A percentile compares a stretch with the other conserved stretches of the same genome.
phyloP scores from a whole-genome alignment of 1,284 basidiomycete genomes.

The Puccinia horiana region DNA sequence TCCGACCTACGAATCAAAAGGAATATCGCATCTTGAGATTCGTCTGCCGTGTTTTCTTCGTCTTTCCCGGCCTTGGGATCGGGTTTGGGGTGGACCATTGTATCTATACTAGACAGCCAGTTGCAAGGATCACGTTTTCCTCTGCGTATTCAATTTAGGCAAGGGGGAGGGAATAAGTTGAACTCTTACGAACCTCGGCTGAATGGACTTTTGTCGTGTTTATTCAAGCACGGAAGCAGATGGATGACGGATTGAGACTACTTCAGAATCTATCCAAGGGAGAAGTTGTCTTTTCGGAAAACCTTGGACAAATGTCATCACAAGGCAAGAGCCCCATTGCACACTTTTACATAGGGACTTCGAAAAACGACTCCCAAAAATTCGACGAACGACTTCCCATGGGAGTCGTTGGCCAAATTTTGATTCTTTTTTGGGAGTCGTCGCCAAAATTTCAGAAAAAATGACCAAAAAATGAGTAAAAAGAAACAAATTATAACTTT shows the following conservation, averaged over 20 bases:
- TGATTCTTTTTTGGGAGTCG: too few relatives aligned
- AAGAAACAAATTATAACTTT: too few relatives aligned
- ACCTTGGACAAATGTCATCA: too few relatives aligned
- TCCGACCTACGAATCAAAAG: conserved; percentile 22
- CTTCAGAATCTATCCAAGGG: too few relatives aligned
- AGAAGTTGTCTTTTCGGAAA: too few relatives aligned
- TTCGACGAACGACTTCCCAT: too few relatives aligned
- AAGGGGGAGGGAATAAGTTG: not conserved
- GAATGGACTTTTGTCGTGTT: not conserved
- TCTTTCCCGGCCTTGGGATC: not conserved
- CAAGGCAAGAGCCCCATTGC: too few relatives aligned
- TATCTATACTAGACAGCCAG: not conserved
- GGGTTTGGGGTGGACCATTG: not conserved
- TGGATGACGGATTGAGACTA: not conserved
- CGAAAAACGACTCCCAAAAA: too few relatives aligned
- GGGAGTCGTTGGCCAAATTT: too few relatives aligned
- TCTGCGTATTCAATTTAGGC: not conserved
- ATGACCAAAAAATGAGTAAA: too few relatives aligned
- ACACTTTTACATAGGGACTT: too few relatives aligned
- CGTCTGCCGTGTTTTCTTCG: conserved; percentile 11
- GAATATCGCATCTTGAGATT: conserved; percentile 7
- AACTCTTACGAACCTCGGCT: not conserved
- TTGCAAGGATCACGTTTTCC: not conserved
- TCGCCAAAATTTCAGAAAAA: too few relatives aligned
- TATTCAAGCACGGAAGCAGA: not conserved